phyloP scores from a whole-genome alignment of 2,329 filamentous ascomycete species.

The Colletotrichum limetticola region DNA sequence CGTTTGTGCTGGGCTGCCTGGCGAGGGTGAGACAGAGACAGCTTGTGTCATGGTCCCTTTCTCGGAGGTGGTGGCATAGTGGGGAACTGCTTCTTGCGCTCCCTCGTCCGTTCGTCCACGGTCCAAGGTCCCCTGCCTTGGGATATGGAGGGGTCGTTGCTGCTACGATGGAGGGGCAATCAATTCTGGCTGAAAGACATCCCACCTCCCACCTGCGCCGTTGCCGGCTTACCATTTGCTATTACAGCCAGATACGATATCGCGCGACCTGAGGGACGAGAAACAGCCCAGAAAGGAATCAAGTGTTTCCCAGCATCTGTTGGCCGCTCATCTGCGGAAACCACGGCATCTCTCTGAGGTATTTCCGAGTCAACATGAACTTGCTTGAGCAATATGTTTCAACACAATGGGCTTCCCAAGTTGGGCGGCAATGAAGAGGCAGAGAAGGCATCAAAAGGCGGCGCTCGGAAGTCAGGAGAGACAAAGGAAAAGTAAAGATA shows the following conservation, averaged over 20 bases:
- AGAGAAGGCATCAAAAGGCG: not conserved
- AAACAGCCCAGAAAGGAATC: not conserved
- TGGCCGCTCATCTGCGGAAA: not conserved
- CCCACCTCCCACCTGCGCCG: constrained; percentile 39
- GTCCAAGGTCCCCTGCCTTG: constrained; percentile 7
- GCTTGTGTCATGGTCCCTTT: constrained; percentile 21
- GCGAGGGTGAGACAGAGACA: constrained; percentile 19
- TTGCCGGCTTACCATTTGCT: constrained; percentile 42
- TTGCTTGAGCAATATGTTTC: not conserved
- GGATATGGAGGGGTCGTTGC: constrained; percentile 29
- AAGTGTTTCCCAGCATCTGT: not conserved
- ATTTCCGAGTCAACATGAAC: not conserved
- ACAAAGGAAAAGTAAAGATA: not conserved
- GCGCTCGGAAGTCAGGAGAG: not conserved
- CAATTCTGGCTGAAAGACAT: constrained; percentile 10
- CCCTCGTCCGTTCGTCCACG: constrained; percentile 16
- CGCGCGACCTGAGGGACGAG: constrained; percentile 13
- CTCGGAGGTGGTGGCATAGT: constrained; percentile 36
- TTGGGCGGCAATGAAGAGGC: not conserved
- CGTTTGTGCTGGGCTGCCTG: constrained; percentile 2
- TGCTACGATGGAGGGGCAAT: constrained; percentile 29
- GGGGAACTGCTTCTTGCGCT: constrained; percentile 34
- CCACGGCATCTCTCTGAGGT: not conserved
- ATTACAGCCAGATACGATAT: constrained; percentile 31
- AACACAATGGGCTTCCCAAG: not conserved